Conservation (phyloP, 139 green algal genomes). For the Diplosphaera chodatii region DNA sequence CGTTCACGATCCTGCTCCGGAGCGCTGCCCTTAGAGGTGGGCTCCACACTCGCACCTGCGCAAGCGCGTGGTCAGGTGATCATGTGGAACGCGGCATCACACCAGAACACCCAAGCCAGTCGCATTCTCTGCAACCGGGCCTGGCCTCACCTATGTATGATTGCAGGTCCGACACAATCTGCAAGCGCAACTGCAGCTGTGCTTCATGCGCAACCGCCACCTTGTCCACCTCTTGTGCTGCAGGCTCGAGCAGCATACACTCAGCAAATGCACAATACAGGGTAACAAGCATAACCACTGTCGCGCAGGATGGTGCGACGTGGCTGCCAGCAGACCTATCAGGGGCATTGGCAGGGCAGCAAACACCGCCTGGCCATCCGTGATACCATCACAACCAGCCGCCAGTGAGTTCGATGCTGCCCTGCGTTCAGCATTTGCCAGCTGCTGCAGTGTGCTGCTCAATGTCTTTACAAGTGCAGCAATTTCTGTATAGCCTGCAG, state of each 20-base stretch:
- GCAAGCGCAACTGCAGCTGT: background rate
- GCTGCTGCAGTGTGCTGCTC: too few species aligned
- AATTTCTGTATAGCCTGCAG: too few species aligned
- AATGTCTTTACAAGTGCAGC: too few species aligned
- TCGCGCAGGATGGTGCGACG: too few species aligned
- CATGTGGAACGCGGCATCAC: too few species aligned
- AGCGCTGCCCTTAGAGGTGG: background rate
- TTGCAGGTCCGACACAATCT: background rate
- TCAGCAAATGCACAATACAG: background rate
- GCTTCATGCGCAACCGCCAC: background rate
- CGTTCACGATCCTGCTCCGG: background rate
- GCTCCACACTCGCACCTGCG: too few species aligned
- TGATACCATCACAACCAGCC: background rate
- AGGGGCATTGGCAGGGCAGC: background rate
- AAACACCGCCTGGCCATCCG: background rate
- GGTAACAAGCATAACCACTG: too few species aligned
- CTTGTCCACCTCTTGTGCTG: background rate
- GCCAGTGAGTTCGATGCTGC: background rate
- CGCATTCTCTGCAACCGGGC: background rate
- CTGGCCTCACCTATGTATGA: background rate
- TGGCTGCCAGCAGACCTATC: background rate
- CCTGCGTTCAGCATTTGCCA: background rate
- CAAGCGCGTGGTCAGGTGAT: too few species aligned
- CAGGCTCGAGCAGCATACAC: background rate
- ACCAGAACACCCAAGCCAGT: too few species aligned